phyloP scores from a whole-genome alignment of 176 grass and related monocot species.

The Themeda triandra region DNA sequence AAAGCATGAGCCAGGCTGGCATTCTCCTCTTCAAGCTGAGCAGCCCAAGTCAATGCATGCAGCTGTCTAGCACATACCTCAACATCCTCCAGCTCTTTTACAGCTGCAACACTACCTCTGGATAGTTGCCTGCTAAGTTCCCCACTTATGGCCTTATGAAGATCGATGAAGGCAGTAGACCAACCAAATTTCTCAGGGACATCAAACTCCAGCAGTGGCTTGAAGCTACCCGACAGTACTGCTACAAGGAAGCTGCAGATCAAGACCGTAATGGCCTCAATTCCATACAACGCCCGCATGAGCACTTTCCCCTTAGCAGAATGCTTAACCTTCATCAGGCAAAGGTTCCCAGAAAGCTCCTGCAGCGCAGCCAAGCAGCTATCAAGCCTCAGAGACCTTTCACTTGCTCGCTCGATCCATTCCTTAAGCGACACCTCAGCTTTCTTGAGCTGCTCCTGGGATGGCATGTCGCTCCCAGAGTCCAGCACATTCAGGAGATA shows the following conservation, averaged over 20 bases:
- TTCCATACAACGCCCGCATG: constrained; percentile 71
- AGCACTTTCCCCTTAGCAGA: constrained; percentile 79
- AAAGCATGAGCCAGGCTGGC: constrained; percentile 9
- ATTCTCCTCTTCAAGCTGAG: constrained; percentile 32
- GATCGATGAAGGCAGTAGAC: constrained; percentile 58
- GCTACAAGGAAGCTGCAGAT: constrained; percentile 52
- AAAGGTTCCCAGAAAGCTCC: constrained; percentile 57
- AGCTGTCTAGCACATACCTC: constrained; percentile 48
- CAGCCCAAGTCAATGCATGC: constrained; percentile 23
- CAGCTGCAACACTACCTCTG: constrained; percentile 16
- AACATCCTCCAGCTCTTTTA: constrained; percentile 73
- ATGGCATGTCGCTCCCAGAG: not conserved
- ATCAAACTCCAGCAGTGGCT: constrained; percentile 49
- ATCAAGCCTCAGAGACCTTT: constrained; percentile 49
- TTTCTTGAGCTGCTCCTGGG: constrained; percentile 51
- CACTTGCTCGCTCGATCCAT: constrained; percentile 43
- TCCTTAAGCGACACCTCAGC: constrained; percentile 51
- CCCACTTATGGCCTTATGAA: constrained; percentile 47
- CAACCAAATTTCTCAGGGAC: constrained; percentile 74
- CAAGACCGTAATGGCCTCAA: constrained; percentile 59
- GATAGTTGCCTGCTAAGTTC: constrained; percentile 39
- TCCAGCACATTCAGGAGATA: constrained; percentile 63
- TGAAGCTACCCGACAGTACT: constrained; percentile 42
- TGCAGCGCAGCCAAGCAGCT: constrained; percentile 49
- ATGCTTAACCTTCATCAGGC: constrained; percentile 59